Evolutionary conservation across 2,329 filamentous ascomycete species (phyloP), one percentile per base, ranked within the genome.

Genomic region (Botrytis elliptica): DNA sequence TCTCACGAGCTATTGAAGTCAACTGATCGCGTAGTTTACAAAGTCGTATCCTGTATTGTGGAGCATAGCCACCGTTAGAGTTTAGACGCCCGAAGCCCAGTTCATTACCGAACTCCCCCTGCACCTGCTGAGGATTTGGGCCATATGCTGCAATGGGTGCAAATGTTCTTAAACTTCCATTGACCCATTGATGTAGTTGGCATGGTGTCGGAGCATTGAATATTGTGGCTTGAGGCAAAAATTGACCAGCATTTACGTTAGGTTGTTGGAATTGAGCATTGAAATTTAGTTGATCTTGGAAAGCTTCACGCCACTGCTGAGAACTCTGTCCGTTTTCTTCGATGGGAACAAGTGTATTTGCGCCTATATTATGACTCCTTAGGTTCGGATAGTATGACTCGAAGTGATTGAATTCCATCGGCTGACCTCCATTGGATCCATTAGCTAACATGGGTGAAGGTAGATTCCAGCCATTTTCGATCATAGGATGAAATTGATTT

Each of bases 281-380:
- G 16, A 57, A 29, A 2, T 29, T 33, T 9, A 14, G 16, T 7
- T n/a, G 12, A 16, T 14, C 4, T 55, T 8, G 6, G 49, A 16
- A 12, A 55, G 49, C 25, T 55, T 16, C 49, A 55, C 12, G 25
- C 12, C 4, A 16, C 2, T n/a, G 25, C 25, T 55, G 49, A n/a
- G 25, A 55, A 55, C 12, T 55, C 5, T 3, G 12, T 25, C 1
- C n/a, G 6, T 18, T 57, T 16, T 33, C 14, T 57, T 29, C 52
- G 14, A 29, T 4, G 8, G 52, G 6, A 9, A 3, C 3, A 57
- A 0, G n/a, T 57, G 6, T 18, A 29, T 29, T 29, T 18, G n/a
- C 29, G n/a, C 3, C 9, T 8, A 0, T 7, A 18, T 16, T 9
- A 4, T 29, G 5, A 14, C 0, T 57, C 3, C 8, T 16, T 57